Percentiles rank a stretch among this genome's conserved stretches.
Conservation (phyloP, 1,139 yeast species). For the Nakaseomyces glabratus region DNA sequence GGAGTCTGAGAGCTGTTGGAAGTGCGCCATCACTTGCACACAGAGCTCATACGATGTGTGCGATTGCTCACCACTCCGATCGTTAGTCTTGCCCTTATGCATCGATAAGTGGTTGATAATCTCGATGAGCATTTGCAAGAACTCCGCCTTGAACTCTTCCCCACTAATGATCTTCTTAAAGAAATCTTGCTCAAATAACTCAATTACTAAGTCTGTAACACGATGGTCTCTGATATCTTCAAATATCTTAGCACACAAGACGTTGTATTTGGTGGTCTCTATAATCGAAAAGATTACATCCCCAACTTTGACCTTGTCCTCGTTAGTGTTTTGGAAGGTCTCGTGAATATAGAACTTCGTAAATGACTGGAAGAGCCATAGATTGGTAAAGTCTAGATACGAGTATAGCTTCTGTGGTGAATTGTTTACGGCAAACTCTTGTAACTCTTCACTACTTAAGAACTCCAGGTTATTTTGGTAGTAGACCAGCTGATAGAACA, state of each 20-base stretch:
- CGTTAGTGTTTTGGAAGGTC: constrained; percentile 6
- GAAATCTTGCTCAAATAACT: constrained; percentile 23
- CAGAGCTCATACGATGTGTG: constrained; percentile 15
- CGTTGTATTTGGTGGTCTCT: constrained; percentile 17
- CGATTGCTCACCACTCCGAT: constrained; percentile 11
- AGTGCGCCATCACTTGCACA: constrained; percentile 12
- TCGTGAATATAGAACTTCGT: constrained; percentile 18
- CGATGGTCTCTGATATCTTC: constrained; percentile 17
- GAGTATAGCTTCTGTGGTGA: constrained; percentile 11
- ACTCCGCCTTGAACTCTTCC: constrained; percentile 9
- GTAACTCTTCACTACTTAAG: not conserved
- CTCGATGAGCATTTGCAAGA: constrained; percentile 20
- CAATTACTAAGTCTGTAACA: constrained; percentile 14
- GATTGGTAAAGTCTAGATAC: constrained; percentile 26
- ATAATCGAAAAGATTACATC: constrained; percentile 20
- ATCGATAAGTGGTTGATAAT: constrained; percentile 22
- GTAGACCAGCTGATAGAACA: constrained; percentile 17
- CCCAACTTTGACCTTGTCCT: constrained; percentile 9
- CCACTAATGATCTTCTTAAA: constrained; percentile 17
- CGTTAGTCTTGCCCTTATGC: constrained; percentile 13
- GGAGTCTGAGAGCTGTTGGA: constrained; percentile 11
- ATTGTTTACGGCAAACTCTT: not conserved
- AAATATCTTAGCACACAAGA: constrained; percentile 24
- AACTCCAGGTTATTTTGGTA: constrained; percentile 6
- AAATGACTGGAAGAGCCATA: constrained; percentile 28